These are phyloP conservation scores for Vickermania ingenoplastis DNA, from an alignment of 208 protist genomes.

Conservation along the genomic window DNA sequence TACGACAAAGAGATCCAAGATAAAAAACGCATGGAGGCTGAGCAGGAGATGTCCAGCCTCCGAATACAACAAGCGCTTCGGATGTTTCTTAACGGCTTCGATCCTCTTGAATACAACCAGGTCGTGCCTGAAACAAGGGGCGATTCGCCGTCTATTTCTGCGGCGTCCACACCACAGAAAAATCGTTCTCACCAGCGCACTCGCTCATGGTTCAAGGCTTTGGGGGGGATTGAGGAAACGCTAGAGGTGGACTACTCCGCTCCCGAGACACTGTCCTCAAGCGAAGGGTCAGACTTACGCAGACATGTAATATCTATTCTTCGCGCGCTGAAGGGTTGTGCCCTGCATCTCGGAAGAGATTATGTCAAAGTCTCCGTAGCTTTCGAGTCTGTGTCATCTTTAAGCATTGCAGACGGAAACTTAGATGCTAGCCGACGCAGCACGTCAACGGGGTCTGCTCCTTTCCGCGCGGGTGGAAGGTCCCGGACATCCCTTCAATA, in stretches of 20 bases:
- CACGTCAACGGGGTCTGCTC: not conserved
- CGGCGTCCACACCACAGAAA: not conserved
- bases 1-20: constrained; percentile 10
- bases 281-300: not conserved
- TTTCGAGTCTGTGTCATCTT: not conserved
- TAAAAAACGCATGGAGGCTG: constrained; percentile 6
- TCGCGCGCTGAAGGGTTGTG: constrained; percentile 40
- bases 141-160: not conserved
- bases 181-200: not conserved
- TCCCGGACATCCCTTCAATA: not conserved
- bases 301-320: constrained; percentile 25
- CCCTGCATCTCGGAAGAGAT: constrained; percentile 35
- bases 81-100: constrained; percentile 20
- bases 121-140: not conserved
- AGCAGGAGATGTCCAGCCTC: constrained; percentile 12
- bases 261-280: not conserved
- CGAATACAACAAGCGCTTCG: constrained; percentile 16
- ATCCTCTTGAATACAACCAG: not conserved
- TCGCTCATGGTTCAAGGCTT: not conserved
- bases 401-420: not conserved
- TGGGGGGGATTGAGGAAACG: not conserved
- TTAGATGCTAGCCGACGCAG: not conserved
- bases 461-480: not conserved
- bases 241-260: not conserved
- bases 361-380: constrained; percentile 1